Base-by-base conservation (phyloP, 1,139 yeast species). In the Scheffersomyces lignicola region DNA sequence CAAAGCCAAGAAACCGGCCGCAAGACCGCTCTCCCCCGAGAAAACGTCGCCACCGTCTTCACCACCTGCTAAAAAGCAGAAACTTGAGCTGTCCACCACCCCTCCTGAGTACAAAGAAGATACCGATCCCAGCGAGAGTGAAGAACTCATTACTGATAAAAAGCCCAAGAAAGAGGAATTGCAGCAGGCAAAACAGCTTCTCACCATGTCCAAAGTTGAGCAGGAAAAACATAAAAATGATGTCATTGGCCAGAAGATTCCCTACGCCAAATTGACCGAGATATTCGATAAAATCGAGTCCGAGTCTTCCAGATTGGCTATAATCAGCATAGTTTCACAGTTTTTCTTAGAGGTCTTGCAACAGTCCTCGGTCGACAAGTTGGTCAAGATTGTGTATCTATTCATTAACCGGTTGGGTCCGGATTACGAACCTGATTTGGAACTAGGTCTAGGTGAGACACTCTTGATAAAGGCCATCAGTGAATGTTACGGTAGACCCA, bases 381-480 rank as follows among this genome's bases (percentile, higher is more conserved):
- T 92, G 38, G 73, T 86, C 4, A 78, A 76, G 40, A 79, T 87
- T 1, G 85, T 90, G 1, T 92, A 90, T 50, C 69, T 92, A 12
- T 86, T 85, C 58, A 89, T 90, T 52, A 90, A 90, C 55, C 68
- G 94, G 37, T 67, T 92, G 11, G 97, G 97, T 0, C 98, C 98
- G 0, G 98, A 92, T 54, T 92, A 92, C 54, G 96, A 88, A 51
- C 75, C 75, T 0, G 96, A 94, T 26, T 66, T 90, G 41, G 98
- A 92, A 52, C 65, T 92, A 24, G 97, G 98, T 0, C 71, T 92
- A 3, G 99, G 98, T 10, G 98, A 92, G 56, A 80, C 94, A 0
- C 58, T 92, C 12, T 66, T 92, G 26, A 79, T 89, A 52, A 92
- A 90, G 54, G 94, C 98, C 0, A 79, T 92, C 29, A 80, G 90